These are phyloP conservation scores for Eucalyptus guilfoylei DNA, from an alignment of 345 rosid species.

Conservation along the genomic window DNA sequence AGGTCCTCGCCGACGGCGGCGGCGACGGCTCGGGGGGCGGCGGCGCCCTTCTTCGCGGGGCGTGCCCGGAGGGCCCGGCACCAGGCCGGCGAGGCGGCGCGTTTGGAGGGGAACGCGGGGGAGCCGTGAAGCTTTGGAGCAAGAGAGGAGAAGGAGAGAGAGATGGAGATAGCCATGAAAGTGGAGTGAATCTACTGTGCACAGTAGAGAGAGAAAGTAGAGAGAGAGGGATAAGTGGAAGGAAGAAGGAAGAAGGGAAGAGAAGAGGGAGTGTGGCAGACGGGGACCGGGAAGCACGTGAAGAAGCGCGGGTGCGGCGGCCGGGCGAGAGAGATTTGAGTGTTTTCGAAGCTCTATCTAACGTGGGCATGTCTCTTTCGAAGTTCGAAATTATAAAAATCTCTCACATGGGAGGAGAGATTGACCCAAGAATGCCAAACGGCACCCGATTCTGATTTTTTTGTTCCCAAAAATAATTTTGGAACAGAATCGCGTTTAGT, in stretches of 20 bases:
- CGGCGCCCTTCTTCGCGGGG: not conserved
- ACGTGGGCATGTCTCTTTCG: not conserved
- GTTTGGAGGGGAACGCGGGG: not conserved
- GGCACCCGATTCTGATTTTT: too few relatives aligned
- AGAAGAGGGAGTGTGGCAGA: not conserved
- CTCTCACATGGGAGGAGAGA: too few relatives aligned
- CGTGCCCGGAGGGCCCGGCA: not conserved
- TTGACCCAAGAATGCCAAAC: too few relatives aligned
- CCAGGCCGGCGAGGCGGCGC: not conserved
- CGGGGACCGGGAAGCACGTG: not conserved
- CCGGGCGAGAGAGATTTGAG: not conserved
- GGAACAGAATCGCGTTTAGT: too few relatives aligned
- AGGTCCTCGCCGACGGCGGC: constrained; percentile 49
- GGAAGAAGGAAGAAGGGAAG: not conserved
- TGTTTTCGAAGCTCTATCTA: not conserved
- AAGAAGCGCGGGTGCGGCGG: not conserved
- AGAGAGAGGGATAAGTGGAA: not conserved
- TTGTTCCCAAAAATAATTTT: too few relatives aligned
- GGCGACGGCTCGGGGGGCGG: not conserved
- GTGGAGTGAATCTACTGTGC: not conserved
- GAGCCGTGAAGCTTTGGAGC: not conserved
- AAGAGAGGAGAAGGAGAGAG: not conserved
- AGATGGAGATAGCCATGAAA: not conserved
- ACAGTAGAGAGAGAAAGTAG: not conserved
- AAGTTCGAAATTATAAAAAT: too few relatives aligned